A percentile compares a stretch with the other conserved stretches of the same genome.
Evolutionary conservation across 768 basidiomycete species (phyloP).

Genomic region (Macrolepiota fuliginosa): DNA sequence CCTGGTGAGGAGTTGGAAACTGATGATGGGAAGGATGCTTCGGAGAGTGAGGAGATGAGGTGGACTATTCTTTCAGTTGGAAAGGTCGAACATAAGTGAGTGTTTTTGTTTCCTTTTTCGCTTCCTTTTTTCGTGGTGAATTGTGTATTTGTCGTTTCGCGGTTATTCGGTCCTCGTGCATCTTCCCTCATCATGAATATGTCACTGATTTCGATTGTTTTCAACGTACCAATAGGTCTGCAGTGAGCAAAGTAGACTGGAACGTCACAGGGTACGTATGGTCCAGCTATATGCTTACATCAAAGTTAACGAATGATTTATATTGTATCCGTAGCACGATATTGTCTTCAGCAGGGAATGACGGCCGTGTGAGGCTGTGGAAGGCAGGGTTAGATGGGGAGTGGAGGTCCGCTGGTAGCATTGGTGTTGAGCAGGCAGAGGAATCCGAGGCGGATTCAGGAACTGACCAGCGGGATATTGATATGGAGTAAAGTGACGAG

Average conservation of each 20-base stretch:
- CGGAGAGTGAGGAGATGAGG: conserved; percentile 43
- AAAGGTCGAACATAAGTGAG: conserved; percentile 84
- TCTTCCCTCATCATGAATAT: not conserved
- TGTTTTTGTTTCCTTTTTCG: conserved; percentile 5
- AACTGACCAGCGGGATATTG: conserved; percentile 34
- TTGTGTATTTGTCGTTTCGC: not conserved
- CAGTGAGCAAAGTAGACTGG: conserved; percentile 89
- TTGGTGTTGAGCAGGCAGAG: conserved; percentile 74
- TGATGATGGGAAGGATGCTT: conserved; percentile 30
- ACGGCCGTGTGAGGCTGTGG: conserved; percentile 81
- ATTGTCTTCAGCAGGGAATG: conserved; percentile 80
- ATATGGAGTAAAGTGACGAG: conserved; percentile 38
- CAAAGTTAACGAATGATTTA: not conserved
- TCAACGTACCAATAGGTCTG: conserved; percentile 41
- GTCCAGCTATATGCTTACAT: not conserved
- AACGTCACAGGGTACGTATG: conserved; percentile 75
- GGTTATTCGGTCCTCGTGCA: too few relatives aligned
- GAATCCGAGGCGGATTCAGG: conserved; percentile 31
- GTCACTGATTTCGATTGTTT: not conserved
- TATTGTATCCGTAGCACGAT: conserved; percentile 55
- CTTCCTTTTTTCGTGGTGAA: not conserved
- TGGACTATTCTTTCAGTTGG: conserved; percentile 81
- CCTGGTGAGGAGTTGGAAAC: conserved; percentile 50
- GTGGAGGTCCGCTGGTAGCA: conserved; percentile 80
- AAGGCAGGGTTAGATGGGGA: conserved; percentile 82